These are phyloP conservation scores for Chaetothyriales sp. DNA, from an alignment of 2,329 filamentous ascomycete genomes.

Conservation along the genomic window DNA sequence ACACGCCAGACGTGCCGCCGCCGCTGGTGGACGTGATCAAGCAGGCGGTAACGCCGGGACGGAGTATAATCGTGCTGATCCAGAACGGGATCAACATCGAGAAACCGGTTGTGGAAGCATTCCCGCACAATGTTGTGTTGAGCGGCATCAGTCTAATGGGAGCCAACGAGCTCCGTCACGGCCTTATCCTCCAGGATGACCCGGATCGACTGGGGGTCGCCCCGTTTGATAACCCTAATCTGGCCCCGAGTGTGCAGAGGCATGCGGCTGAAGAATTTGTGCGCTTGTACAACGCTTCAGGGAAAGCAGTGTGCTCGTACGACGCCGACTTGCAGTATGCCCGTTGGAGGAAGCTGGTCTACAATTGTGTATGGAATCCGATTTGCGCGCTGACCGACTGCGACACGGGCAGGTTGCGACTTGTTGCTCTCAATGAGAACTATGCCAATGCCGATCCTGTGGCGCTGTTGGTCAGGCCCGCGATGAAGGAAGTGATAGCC, in stretches of 20 bases:
- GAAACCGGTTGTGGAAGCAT: slow-evolving; percentile 36
- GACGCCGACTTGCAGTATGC: slow-evolving; percentile 21
- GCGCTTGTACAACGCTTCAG: slow-evolving; percentile 33
- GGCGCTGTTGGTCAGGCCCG: slow-evolving; percentile 37
- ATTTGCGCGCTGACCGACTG: slow-evolving; percentile 39
- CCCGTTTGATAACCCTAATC: slow-evolving; percentile 18
- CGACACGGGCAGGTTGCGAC: slow-evolving; percentile 38
- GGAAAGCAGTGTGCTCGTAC: slow-evolving; percentile 32
- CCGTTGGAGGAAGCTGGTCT: slow-evolving; percentile 32
- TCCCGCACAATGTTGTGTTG: slow-evolving; percentile 40
- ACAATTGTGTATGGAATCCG: slow-evolving; percentile 40
- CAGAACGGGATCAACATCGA: slow-evolving; percentile 56
- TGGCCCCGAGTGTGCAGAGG: slow-evolving; percentile 9
- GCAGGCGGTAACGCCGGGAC: slow-evolving; percentile 38
- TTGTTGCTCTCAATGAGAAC: slow-evolving; percentile 28
- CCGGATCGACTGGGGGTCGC: slow-evolving; percentile 39
- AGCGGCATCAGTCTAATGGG: slow-evolving; percentile 42
- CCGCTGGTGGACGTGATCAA: slow-evolving; percentile 36
- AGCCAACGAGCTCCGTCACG: slow-evolving; percentile 35
- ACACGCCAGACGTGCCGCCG: slow-evolving; percentile 41
- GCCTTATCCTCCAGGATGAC: slow-evolving; percentile 41
- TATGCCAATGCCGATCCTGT: slow-evolving; percentile 20
- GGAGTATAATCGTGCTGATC: slow-evolving; percentile 43
- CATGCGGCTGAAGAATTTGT: slow-evolving; percentile 32
- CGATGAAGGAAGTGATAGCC: slow-evolving; percentile 34